These are phyloP conservation scores for Solanum peruvianum DNA, from an alignment of 257 asterid species.

Conservation along the genomic window DNA sequence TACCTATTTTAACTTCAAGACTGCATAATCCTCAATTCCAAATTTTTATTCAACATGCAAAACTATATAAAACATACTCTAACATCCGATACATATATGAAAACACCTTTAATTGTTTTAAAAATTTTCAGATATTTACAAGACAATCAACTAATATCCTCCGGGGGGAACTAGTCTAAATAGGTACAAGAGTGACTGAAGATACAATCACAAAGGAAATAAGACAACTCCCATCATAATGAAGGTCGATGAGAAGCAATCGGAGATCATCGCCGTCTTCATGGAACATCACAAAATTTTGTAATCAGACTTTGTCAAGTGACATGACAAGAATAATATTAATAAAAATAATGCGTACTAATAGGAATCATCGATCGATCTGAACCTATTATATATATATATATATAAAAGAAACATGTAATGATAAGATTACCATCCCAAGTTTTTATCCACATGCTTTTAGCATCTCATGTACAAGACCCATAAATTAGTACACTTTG, in stretches of 20 bases:
- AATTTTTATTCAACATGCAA: neutral
- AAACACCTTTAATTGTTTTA: neutral
- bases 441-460: too few relatives aligned
- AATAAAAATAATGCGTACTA: too few relatives aligned
- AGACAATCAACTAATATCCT: neutral
- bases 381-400: too few relatives aligned
- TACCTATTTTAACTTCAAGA: neutral
- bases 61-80: neutral
- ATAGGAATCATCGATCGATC: neutral
- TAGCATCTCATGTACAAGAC: neutral
- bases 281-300: neutral
- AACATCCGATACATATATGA: neutral
- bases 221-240: neutral
- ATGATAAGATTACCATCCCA: neutral
- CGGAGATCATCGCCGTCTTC: neutral
- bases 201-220: neutral
- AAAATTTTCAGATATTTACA: neutral
- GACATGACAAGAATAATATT: neutral
- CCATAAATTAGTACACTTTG: neutral
- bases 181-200: neutral
- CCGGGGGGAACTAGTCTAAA: neutral
- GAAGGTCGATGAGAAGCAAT: neutral
- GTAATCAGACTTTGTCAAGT: neutral
- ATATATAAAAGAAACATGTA: neutral
- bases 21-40: too few relatives aligned